Evolutionary conservation across 1,139 yeast species (phyloP), one percentile per base, ranked within the genome.

Genomic region (Pichia sp.): DNA sequence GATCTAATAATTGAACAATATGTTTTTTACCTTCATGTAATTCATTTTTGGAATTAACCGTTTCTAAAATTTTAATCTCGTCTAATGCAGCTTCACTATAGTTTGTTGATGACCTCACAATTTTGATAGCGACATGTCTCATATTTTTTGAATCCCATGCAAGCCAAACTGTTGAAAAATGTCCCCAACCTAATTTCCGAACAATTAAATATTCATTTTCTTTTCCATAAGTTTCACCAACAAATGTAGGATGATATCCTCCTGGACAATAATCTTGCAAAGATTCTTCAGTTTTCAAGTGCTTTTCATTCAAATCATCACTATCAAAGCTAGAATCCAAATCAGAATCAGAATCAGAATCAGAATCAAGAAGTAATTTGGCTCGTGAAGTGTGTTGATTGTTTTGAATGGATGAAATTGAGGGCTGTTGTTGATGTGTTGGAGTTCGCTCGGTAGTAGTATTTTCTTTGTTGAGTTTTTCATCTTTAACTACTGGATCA

Each of bases 161-260:
- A 24, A 82, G 63, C 91, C 89, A 82, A 20, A 82, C 91, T 1
- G 89, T 81, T 28, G 86, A 78, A 53, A 82, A 82, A 57, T 82
- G 88, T 20, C 91, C 91, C 88, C 89, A 80, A 1, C 91, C 91
- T 11, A 83, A 63, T 55, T 83, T 83, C 41, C 91, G 66, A 27
- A 80, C 77, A 27, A 83, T 64, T 0, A 76, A 66, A 56, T 83
- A 83, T 43, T 71, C 64, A 47, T 69, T 68, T 9, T 70, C 68
- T 28, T 72, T 65, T 49, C 80, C 79, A 57, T 80, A 82, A 15
- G 64, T 63, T 56, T 83, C 93, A 5, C 91, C 89, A 43, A 79
- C 74, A 53, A 57, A 78, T 6, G 87, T 83, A 0, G 93, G 88
- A 56, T 82, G 91, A 58, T 83, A 83, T 0, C 94, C 94, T 16